Evolutionary conservation across 2,329 filamentous ascomycete species (phyloP), one percentile per base, ranked within the genome.

Genomic region (Colletotrichum graminicola): DNA sequence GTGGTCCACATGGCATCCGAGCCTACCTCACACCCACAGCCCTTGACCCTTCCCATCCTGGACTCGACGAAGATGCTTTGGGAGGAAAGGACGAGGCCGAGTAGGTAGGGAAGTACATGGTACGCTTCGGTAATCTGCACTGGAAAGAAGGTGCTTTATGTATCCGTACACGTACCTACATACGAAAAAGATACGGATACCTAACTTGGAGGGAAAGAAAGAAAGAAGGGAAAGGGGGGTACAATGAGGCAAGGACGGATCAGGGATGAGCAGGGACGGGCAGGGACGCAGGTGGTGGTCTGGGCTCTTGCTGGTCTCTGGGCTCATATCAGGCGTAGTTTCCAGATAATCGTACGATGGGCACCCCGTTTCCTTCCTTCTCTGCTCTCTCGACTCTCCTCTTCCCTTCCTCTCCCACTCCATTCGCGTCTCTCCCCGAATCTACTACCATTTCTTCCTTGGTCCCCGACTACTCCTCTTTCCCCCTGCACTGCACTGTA

Each of bases 311-410:
- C 45, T 26, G 32, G 45, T 52, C 41, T 62, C 68, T 71, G 57
- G 52, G 59, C 65, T 56, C 68, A 71, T 71, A 68, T 71, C 65
- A 71, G 68, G 59, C 67, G 65, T 54, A 49, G 65, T 68, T 71
- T 71, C 65, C 66, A 66, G 56, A 68, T 71, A 68, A 74, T 74
- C 73, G 71, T 74, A 74, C 73, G 73, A 74, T 74, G 23, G 32
- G 11, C 62, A 65, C 71, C 67, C 70, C 60, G 47, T 63, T 61
- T 55, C 55, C 52, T 67, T 67, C 54, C 65, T 29, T 68, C 51
- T 63, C 64, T 55, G 10, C 49, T 69, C 65, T 54, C 41, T 57
- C 65, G 36, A 39, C 12, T 39, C 43, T n/a, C 62, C 43, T n/a
- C 62, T 36, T 65, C 34, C 52, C 51, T 62, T 57, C 21, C 49